phyloP scores from a whole-genome alignment of 2,329 filamentous ascomycete species.

The Chaetothyriales sp. region DNA sequence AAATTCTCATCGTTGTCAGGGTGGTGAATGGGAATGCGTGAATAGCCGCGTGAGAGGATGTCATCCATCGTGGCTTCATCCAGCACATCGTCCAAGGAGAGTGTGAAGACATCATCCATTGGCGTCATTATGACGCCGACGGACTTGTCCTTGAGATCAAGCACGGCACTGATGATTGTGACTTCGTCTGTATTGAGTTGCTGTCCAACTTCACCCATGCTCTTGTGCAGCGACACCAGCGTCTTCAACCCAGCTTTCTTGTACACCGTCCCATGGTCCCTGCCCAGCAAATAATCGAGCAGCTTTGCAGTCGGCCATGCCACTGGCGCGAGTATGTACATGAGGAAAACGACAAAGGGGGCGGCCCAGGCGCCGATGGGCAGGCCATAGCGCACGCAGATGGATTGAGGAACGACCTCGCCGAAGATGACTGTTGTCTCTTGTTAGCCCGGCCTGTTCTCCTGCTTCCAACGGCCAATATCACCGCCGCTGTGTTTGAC shows the following conservation, averaged over 20 bases:
- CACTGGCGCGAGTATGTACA: conserved; percentile 81
- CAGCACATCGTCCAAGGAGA: conserved; percentile 86
- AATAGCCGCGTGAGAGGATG: conserved; percentile 87
- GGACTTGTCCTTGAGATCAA: conserved; percentile 91
- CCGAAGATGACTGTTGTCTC: conserved; percentile 79
- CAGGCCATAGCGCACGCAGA: conserved; percentile 90
- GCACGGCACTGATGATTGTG: conserved; percentile 91
- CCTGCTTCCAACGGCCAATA: neutral
- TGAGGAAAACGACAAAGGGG: conserved; percentile 68
- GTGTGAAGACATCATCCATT: conserved; percentile 91
- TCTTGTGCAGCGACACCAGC: conserved; percentile 85
- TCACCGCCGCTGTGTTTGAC: conserved; percentile 19
- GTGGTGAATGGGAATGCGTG: conserved; percentile 84
- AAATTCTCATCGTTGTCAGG: conserved; percentile 75
- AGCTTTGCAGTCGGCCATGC: conserved; percentile 94
- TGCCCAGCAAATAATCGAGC: conserved; percentile 79
- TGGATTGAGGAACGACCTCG: conserved; percentile 86
- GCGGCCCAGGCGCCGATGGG: conserved; percentile 91
- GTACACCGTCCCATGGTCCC: conserved; percentile 92
- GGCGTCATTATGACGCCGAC: conserved; percentile 96
- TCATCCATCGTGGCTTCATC: conserved; percentile 90
- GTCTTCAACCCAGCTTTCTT: conserved; percentile 97
- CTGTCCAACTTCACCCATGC: conserved; percentile 67
- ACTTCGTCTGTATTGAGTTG: conserved; percentile 94
- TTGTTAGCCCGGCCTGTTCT: conserved; percentile 1